Conservation (phyloP, 73 alveolate species). For the Urostyla sp. region DNA sequence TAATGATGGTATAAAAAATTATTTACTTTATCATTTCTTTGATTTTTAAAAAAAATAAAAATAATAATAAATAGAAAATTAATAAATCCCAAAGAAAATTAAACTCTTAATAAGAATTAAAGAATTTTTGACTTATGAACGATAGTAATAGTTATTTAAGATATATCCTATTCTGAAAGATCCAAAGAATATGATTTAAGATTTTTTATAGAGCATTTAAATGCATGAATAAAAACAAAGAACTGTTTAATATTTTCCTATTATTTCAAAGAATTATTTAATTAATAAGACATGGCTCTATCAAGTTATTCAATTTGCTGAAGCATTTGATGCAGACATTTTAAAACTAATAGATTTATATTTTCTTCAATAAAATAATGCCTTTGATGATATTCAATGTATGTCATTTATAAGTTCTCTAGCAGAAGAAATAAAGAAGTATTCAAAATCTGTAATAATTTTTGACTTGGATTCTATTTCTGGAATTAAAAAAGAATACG, state of each 20-base stretch:
- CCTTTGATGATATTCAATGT: neutral
- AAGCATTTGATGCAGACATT: neutral
- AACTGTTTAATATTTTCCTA: neutral
- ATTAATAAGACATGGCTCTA: neutral
- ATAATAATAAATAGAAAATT: no score
- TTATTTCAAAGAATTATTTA: neutral
- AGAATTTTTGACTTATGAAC: neutral
- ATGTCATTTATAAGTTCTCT: neutral
- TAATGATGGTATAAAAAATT: no score
- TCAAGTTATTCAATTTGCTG: neutral
- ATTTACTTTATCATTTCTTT: no score
- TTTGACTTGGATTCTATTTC: slow-evolving; percentile 3
- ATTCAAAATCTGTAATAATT: neutral
- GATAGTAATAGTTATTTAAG: neutral
- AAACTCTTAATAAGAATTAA: no score
- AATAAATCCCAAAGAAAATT: no score
- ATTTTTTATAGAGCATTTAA: no score
- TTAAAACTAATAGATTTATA: neutral
- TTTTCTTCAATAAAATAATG: neutral
- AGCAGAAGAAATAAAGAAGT: neutral
- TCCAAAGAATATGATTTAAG: neutral
- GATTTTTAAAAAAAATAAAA: no score
- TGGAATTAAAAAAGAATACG: neutral
- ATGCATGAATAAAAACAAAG: no score
- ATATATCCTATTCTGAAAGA: neutral